A percentile compares a stretch with the other conserved stretches of the same genome.
These are phyloP conservation scores for Chytriomyces sp. DNA, from an alignment of 192 early-diverging fungal genomes.

Conservation along the genomic window DNA sequence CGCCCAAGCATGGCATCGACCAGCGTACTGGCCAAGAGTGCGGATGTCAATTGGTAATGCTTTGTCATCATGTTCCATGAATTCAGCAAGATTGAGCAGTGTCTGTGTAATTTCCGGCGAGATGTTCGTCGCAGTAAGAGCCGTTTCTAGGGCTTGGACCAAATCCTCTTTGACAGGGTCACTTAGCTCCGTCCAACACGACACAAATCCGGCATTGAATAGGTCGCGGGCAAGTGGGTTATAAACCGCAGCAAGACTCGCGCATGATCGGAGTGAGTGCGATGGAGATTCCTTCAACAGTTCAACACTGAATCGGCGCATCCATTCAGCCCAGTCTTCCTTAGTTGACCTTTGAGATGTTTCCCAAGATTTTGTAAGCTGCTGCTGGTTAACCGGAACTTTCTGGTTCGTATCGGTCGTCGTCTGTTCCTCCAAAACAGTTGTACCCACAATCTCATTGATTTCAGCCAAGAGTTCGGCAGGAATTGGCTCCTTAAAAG, in stretches of 20 bases:
- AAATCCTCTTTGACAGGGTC: constrained; percentile 91
- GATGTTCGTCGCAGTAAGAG: constrained; percentile 76
- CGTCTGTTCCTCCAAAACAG: constrained; percentile 36
- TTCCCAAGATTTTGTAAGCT: constrained; percentile 86
- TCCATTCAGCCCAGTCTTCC: constrained; percentile 97
- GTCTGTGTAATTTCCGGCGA: constrained; percentile 92
- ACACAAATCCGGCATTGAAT: constrained; percentile 97
- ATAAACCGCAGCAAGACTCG: constrained; percentile 78
- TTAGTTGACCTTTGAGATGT: constrained; percentile 81
- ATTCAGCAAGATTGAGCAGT: constrained; percentile 92
- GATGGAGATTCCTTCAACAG: constrained; percentile 96
- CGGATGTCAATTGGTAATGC: constrained; percentile 91
- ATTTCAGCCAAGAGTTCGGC: constrained; percentile 63
- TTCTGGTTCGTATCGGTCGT: constrained; percentile 61
- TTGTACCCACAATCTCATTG: constrained; percentile 32
- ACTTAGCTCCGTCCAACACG: constrained; percentile 91
- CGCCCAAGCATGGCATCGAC: constrained; percentile 92
- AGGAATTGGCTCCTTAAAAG: constrained; percentile 78
- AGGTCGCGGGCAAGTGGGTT: constrained; percentile 80
- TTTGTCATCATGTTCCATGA: constrained; percentile 99
- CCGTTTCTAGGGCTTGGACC: constrained; percentile 77
- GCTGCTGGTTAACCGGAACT: constrained; percentile 81
- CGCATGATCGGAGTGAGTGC: constrained; percentile 89
- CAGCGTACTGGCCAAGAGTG: constrained; percentile 84
- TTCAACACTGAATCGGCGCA: constrained; percentile 84